Percentiles rank a stretch among this genome's conserved stretches.
phyloP scores from a whole-genome alignment of 2,329 filamentous ascomycete species.

The Nothophoma quercina region DNA sequence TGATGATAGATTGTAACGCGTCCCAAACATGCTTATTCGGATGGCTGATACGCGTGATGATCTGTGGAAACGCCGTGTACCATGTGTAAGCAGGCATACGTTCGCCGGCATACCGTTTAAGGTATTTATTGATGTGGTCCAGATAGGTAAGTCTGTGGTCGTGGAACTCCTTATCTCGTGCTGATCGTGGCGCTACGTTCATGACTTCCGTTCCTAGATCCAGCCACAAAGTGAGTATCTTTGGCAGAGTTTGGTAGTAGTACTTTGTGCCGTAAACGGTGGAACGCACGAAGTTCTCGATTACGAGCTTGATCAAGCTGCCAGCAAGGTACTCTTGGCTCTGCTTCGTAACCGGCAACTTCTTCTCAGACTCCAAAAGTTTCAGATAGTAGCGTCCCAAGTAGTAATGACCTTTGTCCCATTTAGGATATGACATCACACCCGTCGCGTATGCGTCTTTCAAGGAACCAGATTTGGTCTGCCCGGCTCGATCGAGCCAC shows the following conservation, averaged over 20 bases:
- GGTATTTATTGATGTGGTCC: constrained; percentile 64
- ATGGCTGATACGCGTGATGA: constrained; percentile 95
- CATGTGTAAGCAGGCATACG: constrained; percentile 78
- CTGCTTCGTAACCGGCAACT: constrained; percentile 77
- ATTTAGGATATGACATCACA: constrained; percentile 71
- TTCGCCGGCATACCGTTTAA: constrained; percentile 76
- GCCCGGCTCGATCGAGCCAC: constrained; percentile 95
- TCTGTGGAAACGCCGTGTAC: constrained; percentile 85
- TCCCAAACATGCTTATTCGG: constrained; percentile 79
- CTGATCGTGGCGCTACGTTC: constrained; percentile 28
- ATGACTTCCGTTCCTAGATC: constrained; percentile 81
- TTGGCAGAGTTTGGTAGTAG: constrained; percentile 91
- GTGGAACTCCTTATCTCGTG: constrained; percentile 41
- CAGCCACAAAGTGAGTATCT: constrained; percentile 91
- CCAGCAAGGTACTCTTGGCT: constrained; percentile 67
- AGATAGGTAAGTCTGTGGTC: constrained; percentile 40
- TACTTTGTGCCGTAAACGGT: constrained; percentile 92
- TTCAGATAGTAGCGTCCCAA: constrained; percentile 98
- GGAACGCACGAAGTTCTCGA: constrained; percentile 91
- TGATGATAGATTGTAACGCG: constrained; percentile 78
- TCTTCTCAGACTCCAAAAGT: constrained; percentile 86
- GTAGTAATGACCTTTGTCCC: constrained; percentile 98
- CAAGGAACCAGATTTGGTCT: constrained; percentile 83
- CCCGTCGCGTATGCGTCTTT: constrained; percentile 78
- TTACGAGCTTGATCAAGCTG: constrained; percentile 84